phyloP scores from a whole-genome alignment of 805 yeast genomes.

The Jamesozyma lodderae region DNA sequence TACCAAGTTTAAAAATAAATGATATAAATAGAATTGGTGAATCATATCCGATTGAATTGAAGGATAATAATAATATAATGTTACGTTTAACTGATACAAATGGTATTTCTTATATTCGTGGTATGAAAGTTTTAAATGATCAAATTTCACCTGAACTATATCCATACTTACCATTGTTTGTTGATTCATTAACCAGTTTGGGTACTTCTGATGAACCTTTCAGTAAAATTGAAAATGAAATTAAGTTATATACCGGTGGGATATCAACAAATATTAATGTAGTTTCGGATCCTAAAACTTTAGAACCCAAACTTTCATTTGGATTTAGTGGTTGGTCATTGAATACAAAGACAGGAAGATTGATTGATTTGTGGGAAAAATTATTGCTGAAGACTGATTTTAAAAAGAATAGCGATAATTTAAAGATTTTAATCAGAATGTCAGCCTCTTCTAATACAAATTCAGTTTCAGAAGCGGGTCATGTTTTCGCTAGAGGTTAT shows the following conservation, averaged over 20 bases:
- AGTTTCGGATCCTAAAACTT: slow-evolving; percentile 46
- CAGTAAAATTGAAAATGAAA: slow-evolving; percentile 77
- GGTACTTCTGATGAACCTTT: slow-evolving; percentile 71
- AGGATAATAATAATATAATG: slow-evolving; percentile 22
- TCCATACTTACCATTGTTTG: slow-evolving; percentile 66
- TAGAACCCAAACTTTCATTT: slow-evolving; percentile 44
- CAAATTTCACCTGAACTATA: slow-evolving; percentile 52
- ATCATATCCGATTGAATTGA: slow-evolving; percentile 27
- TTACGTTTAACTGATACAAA: slow-evolving; percentile 61
- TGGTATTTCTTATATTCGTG: slow-evolving; percentile 70
- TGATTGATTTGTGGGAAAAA: slow-evolving; percentile 61
- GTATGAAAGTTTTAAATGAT: slow-evolving; percentile 48
- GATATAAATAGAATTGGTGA: slow-evolving; percentile 64
- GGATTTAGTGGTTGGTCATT: slow-evolving; percentile 61
- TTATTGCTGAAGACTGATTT: slow-evolving; percentile 64
- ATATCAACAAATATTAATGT: slow-evolving; percentile 53
- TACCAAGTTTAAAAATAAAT: slow-evolving; percentile 65
- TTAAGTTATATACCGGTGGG: slow-evolving; percentile 80
- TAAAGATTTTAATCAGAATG: slow-evolving; percentile 63
- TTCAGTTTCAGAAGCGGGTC: slow-evolving; percentile 80
- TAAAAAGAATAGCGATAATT: slow-evolving; percentile 49
- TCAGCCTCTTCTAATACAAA: slow-evolving; percentile 71
- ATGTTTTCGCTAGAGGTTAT: slow-evolving; percentile 63
- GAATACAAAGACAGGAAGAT: slow-evolving; percentile 48
- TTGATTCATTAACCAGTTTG: slow-evolving; percentile 70